Evolutionary conservation across 108 stramenopile genomes (phyloP).

Genomic region (Nitzschia putrida): DNA sequence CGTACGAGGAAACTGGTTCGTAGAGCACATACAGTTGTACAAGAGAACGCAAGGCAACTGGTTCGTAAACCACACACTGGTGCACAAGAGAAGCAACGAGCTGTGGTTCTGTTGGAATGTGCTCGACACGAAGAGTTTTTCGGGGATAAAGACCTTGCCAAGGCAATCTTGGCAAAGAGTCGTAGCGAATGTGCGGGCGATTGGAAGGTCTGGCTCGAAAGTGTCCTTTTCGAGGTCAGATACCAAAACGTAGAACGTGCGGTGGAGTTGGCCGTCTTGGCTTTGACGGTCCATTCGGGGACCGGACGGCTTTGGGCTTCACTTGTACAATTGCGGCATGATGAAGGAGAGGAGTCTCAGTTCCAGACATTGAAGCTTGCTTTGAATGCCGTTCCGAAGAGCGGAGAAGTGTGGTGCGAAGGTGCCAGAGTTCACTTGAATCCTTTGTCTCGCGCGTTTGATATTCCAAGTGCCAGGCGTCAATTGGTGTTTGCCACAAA

Average conservation of each 20-base stretch:
- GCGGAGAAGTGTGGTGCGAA: conserved; percentile 99
- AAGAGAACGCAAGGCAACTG: too few species aligned
- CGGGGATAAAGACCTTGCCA: conserved; percentile 79
- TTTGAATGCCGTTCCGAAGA: conserved; percentile 92
- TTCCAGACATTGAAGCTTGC: conserved; percentile 73
- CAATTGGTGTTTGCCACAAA: conserved; percentile 93
- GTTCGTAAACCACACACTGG: conserved; percentile 85
- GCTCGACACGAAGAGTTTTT: conserved; percentile 91
- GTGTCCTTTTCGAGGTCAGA: conserved; percentile 89
- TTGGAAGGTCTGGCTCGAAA: conserved; percentile 96
- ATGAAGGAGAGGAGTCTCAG: conserved; percentile 77
- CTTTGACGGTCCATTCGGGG: conserved; percentile 84
- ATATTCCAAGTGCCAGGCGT: conserved; percentile 68
- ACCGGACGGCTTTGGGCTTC: conserved; percentile 97
- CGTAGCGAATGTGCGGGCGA: conserved; percentile 77
- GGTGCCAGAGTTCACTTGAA: conserved; percentile 83
- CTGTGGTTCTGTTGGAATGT: conserved; percentile 89
- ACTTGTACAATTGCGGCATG: conserved; percentile 88
- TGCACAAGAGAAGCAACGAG: conserved; percentile 87
- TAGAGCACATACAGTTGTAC: conserved; percentile 83
- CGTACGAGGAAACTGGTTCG: conserved; percentile 80
- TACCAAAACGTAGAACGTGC: conserved; percentile 62
- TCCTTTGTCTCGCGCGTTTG: conserved; percentile 84
- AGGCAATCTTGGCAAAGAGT: conserved; percentile 83
- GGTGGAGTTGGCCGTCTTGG: conserved; percentile 66